Evolutionary conservation across 768 basidiomycete genomes (phyloP).

Genomic region (Dentipellis sp.): DNA sequence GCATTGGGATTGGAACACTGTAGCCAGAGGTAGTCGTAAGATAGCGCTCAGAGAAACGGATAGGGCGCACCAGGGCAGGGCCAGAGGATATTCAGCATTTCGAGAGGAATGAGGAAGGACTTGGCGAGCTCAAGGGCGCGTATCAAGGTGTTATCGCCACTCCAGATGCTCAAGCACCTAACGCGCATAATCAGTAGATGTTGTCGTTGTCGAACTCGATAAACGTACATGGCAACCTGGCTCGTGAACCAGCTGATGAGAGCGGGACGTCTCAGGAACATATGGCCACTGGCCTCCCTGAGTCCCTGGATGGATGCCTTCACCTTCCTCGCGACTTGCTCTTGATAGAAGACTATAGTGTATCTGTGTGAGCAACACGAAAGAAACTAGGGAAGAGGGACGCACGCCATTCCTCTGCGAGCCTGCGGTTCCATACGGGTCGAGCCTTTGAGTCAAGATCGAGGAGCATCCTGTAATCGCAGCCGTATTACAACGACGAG

Average conservation of each 20-base stretch:
- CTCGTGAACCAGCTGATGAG: conserved; percentile 35
- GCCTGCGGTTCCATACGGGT: conserved; percentile 58
- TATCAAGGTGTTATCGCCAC: conserved; percentile 44
- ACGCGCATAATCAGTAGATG: too few relatives aligned
- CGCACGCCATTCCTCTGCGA: conserved; percentile 76
- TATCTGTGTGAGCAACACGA: conserved; percentile 2
- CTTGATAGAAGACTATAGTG: conserved; percentile 54
- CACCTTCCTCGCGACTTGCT: conserved; percentile 53
- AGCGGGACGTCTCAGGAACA: conserved; percentile 43
- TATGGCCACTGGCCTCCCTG: conserved; percentile 38
- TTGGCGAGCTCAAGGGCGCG: conserved; percentile 61
- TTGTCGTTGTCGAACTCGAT: too few relatives aligned
- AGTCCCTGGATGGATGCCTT: conserved; percentile 44
- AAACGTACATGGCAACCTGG: conserved; percentile 50
- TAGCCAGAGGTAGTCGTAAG: too few relatives aligned
- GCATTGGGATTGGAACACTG: background rate
- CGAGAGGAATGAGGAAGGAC: conserved; percentile 50
- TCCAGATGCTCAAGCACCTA: conserved; percentile 62
- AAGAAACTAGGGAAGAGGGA: conserved; percentile 12
- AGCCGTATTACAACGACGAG: conserved; percentile 7
- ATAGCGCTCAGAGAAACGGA: background rate
- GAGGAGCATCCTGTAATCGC: conserved; percentile 33
- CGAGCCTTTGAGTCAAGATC: conserved; percentile 36
- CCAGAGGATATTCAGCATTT: conserved; percentile 65
- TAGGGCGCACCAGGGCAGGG: conserved; percentile 38